Evolutionary conservation across 805 yeast species (phyloP).

Genomic region (Saccharomycopsis microspora): DNA sequence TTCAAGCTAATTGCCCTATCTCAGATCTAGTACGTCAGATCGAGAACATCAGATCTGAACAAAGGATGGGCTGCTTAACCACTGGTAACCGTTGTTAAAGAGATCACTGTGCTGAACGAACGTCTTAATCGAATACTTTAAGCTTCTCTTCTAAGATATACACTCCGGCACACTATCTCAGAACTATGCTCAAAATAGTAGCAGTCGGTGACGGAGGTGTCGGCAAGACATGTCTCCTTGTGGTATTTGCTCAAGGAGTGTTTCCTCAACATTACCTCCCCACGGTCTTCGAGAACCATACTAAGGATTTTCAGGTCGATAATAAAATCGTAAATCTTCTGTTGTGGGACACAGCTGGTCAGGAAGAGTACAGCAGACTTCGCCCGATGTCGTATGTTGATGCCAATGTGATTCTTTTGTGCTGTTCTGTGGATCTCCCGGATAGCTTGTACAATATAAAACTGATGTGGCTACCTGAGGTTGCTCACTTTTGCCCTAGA

Average conservation of each 20-base stretch:
- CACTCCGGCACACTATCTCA: too few species aligned
- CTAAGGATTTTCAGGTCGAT: constrained; percentile 32
- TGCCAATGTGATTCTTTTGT: constrained; percentile 91
- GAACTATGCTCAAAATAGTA: constrained; percentile 21
- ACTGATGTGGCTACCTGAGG: constrained; percentile 29
- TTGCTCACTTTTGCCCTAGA: constrained; percentile 28
- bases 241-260: constrained; percentile 27
- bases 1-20: too few species aligned
- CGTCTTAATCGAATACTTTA: too few species aligned
- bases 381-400: constrained; percentile 89
- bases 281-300: constrained; percentile 36
- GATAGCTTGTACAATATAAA: constrained; percentile 75
- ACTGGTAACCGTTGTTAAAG: too few species aligned
- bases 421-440: constrained; percentile 87
- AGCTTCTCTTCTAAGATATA: too few species aligned
- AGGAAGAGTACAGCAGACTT: constrained; percentile 91
- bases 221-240: constrained; percentile 30
- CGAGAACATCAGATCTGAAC: too few species aligned
- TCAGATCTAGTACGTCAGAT: too few species aligned
- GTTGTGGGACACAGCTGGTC: constrained; percentile 66
- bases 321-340: constrained; percentile 29
- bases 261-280: constrained; percentile 30
- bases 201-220: constrained; percentile 33
- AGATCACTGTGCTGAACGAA: too few species aligned
- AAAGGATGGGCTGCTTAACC: too few species aligned